Evolutionary conservation across 257 asterid genomes (phyloP).

Genomic region (Solanum lycopersicoides): DNA sequence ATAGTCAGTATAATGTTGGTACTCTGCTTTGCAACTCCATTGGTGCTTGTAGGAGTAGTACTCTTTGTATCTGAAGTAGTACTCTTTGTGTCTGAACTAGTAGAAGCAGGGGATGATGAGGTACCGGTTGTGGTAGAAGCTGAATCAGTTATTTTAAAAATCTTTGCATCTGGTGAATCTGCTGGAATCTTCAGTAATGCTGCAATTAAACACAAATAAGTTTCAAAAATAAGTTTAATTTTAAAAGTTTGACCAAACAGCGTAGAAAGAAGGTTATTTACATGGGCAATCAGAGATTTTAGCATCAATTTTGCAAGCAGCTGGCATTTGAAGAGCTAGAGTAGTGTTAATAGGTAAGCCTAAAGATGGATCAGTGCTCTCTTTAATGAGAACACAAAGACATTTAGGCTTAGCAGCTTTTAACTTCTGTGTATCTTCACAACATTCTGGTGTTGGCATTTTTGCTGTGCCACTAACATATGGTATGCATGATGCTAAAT

Average conservation of each 20-base stretch:
- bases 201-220: constrained; percentile 1
- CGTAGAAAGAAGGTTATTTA: not conserved
- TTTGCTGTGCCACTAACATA: constrained; percentile 53
- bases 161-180: constrained; percentile 59
- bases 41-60: constrained; percentile 10
- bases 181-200: constrained; percentile 50
- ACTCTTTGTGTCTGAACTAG: constrained; percentile 19
- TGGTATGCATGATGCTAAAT: constrained; percentile 49
- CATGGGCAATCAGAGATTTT: constrained; percentile 61
- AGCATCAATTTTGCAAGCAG: constrained; percentile 46
- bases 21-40: constrained; percentile 6
- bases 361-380: constrained; percentile 51
- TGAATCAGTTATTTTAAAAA: constrained; percentile 30
- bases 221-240: not conserved
- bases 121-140: constrained; percentile 18
- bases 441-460: constrained; percentile 46
- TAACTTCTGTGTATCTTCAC: constrained; percentile 36
- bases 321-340: constrained; percentile 57
- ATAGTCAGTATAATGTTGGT: not conserved
- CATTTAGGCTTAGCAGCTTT: constrained; percentile 48
- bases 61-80: constrained; percentile 1
- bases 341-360: constrained; percentile 63
- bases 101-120: constrained; percentile 15
- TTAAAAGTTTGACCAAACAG: not conserved
- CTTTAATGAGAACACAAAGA: constrained; percentile 59